Conservation (phyloP, 805 yeast genomes). For the Spathaspora girioi region DNA sequence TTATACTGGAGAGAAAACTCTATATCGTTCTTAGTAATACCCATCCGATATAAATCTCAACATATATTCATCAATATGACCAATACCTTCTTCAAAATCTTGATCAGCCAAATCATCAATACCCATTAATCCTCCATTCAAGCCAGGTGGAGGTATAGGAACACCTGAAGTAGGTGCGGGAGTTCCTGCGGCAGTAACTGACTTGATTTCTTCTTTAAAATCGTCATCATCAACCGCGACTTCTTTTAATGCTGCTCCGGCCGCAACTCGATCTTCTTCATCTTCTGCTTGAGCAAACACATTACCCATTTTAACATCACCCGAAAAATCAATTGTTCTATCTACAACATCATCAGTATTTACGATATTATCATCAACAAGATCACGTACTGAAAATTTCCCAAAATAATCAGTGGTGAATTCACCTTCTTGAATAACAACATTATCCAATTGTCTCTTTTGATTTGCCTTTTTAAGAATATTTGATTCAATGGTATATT, state of each 20-base stretch:
- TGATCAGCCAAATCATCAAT: constrained; percentile 23
- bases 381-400: constrained; percentile 78
- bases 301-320: constrained; percentile 45
- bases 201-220: constrained; percentile 51
- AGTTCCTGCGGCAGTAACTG: constrained; percentile 20
- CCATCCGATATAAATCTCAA: constrained; percentile 85
- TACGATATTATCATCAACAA: constrained; percentile 60
- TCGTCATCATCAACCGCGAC: constrained; percentile 82
- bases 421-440: constrained; percentile 96
- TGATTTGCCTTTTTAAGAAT: constrained; percentile 92
- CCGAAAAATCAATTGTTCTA: constrained; percentile 32
- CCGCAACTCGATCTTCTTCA: constrained; percentile 87
- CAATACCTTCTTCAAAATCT: constrained; percentile 61
- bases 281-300: constrained; percentile 92
- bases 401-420: constrained; percentile 96
- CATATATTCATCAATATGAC: constrained; percentile 96
- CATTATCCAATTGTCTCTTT: constrained; percentile 88
- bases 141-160: constrained; percentile 3
- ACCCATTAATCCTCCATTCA: constrained; percentile 13
- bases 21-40: constrained; percentile 42
- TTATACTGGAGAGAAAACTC: no score
- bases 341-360: constrained; percentile 35
- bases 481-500: constrained; percentile 93
- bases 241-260: constrained; percentile 83
- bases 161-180: constrained; percentile 21